Base-by-base conservation (phyloP, 257 asterid genomes). In the Echites panduratus region DNA sequence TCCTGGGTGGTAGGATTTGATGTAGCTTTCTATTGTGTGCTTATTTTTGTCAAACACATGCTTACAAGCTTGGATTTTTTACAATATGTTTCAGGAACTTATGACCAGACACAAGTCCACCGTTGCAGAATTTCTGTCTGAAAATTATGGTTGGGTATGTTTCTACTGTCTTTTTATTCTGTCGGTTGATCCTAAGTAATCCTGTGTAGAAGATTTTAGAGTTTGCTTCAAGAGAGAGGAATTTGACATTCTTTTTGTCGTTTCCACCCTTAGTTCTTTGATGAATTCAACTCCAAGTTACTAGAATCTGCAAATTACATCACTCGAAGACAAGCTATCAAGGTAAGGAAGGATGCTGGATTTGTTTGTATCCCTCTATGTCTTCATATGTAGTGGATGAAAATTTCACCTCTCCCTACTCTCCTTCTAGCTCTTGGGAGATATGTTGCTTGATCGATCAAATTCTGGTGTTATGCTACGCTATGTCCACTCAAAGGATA, bases 71-170 rank as follows among this genome's bases (percentile, higher is more conserved):
- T 35, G 35, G 73, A 26, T 79, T 72, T 73, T n/a, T 45, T 81
- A 54, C 54, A 40, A 80, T 78, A 65, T 70, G 20, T 61, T 79
- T 7, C 90, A 94, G 97, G 99, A 90, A 88, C 97, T 95, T 66
- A 66, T 79, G 80, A 92, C 96, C 69, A 85, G 98, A 83, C 99
- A 95, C 67, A 95, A 95, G 81, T 92, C 99, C 79, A 90, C 97
- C 22, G 84, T 90, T 64, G 86, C 98, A 45, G 94, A 87, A 50
- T 92, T 83, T 74, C 97, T 95, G 12, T 65, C 84, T 49, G 84
- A 82, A 72, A 90, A 95, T 75, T 80, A 83, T 79, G 65, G 16
- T 24, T 90, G 96, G 99, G 99, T 95, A 84, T 70, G 88, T 69
- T 71, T 74, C 71, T 74, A 16, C 56, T 32, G 20, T 22, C 9